phyloP scores from a whole-genome alignment of 331 rosid species.

The Malus hybrid region DNA sequence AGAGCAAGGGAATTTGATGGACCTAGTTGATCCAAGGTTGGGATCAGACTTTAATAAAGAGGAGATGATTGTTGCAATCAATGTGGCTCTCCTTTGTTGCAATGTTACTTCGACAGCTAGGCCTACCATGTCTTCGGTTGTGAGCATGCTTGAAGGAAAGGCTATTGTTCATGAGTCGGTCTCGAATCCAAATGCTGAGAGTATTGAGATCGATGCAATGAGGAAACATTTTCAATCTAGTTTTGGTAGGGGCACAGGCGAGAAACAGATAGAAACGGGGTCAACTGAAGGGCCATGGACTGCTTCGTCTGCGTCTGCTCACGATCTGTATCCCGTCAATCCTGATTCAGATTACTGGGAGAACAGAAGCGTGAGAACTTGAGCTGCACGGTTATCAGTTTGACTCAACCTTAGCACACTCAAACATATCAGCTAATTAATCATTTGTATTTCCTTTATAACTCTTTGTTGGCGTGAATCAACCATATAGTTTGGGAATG shows the following conservation, averaged over 20 bases:
- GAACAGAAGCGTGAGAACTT: slow-evolving; percentile 21
- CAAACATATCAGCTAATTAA: too few relatives aligned
- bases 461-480: too few relatives aligned
- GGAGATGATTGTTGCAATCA: slow-evolving; percentile 27
- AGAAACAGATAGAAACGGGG: slow-evolving; percentile 20
- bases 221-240: slow-evolving; percentile 5
- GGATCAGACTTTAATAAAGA: slow-evolving; percentile 24
- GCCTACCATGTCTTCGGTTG: too few relatives aligned
- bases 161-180: background rate
- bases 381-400: background rate
- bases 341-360: slow-evolving; percentile 31
- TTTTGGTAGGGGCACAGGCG: too few relatives aligned
- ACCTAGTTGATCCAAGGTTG: slow-evolving; percentile 55
- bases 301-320: slow-evolving; percentile 20
- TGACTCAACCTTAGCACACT: too few relatives aligned
- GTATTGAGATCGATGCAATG: slow-evolving; percentile 17
- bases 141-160: too few relatives aligned
- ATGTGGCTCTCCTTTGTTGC: too few relatives aligned
- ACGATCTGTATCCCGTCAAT: slow-evolving; percentile 31
- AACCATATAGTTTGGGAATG: too few relatives aligned
- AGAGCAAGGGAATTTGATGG: slow-evolving; percentile 40
- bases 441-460: too few relatives aligned
- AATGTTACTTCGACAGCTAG: too few relatives aligned
- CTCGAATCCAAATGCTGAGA: slow-evolving; percentile 15
- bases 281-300: slow-evolving; percentile 35